Conservation (phyloP, 202 grass and related monocot species). For the Saccharum hybrid region DNA sequence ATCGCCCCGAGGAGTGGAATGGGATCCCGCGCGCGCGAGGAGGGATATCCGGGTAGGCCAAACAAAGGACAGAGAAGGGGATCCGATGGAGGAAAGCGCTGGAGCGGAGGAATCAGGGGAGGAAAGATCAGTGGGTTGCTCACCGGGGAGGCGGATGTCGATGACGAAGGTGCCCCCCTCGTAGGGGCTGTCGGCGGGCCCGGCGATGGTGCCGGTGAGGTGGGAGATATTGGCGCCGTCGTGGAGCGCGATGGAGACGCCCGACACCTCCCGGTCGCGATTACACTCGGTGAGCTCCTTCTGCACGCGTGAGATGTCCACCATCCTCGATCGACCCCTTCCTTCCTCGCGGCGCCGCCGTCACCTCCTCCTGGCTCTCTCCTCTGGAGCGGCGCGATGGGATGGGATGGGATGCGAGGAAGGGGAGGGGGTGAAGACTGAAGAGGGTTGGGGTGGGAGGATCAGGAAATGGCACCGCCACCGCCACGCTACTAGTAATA, state of each 20-base stretch:
- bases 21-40: neutral
- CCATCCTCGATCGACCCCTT: slow-evolving; percentile 49
- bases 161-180: slow-evolving; percentile 92
- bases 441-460: neutral
- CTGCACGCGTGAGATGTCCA: slow-evolving; percentile 95
- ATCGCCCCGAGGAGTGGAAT: neutral
- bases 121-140: neutral
- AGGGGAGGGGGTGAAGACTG: neutral
- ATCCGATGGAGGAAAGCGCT: neutral
- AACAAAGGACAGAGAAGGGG: neutral
- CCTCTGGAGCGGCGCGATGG: neutral
- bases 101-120: neutral
- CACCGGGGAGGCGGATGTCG: slow-evolving; percentile 85
- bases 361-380: neutral
- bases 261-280: slow-evolving; percentile 69
- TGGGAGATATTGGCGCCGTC: slow-evolving; percentile 81
- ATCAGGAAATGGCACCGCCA: neutral
- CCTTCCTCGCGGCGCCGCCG: neutral
- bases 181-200: slow-evolving; percentile 78
- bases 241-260: slow-evolving; percentile 77
- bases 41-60: too few relatives aligned
- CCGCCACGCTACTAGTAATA: slow-evolving; percentile 9
- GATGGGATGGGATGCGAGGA: neutral
- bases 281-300: slow-evolving; percentile 97
- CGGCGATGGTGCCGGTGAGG: slow-evolving; percentile 87